These are phyloP conservation scores for Pseudocercospora crystallina DNA, from an alignment of 2,329 filamentous ascomycete genomes.

Conservation along the genomic window DNA sequence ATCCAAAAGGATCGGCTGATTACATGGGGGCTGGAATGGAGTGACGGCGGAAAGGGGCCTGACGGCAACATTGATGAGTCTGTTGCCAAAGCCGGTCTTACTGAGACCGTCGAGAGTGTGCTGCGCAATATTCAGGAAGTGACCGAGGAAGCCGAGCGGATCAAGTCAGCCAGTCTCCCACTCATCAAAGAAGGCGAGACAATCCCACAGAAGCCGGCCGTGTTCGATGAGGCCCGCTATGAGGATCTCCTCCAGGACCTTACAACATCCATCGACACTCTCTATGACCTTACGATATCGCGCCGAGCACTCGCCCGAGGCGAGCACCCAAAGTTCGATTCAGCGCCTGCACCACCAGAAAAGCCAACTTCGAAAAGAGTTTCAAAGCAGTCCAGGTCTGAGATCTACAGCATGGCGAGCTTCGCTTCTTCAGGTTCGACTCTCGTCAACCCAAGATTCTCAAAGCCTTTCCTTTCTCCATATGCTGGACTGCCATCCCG, in stretches of 20 bases:
- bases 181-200: constrained; percentile 33
- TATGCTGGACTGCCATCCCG: constrained; percentile 43
- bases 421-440: constrained; percentile 44
- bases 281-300: constrained; percentile 73
- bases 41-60: constrained; percentile 63
- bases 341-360: neutral
- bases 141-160: constrained; percentile 70
- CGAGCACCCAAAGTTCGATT: constrained; percentile 36
- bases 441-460: constrained; percentile 41
- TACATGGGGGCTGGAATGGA: constrained; percentile 80
- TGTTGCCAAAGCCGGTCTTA: constrained; percentile 65
- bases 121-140: constrained; percentile 80
- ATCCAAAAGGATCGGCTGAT: constrained; percentile 79
- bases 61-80: constrained; percentile 73
- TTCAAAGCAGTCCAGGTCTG: constrained; percentile 12
- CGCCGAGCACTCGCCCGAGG: constrained; percentile 48
- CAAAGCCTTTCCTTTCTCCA: constrained; percentile 31
- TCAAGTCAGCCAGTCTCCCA: constrained; percentile 53
- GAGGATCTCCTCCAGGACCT: constrained; percentile 73
- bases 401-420: constrained; percentile 23
- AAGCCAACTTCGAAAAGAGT: constrained; percentile 8
- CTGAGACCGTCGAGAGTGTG: constrained; percentile 74
- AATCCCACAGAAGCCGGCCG: constrained; percentile 48
- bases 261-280: constrained; percentile 74
- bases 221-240: constrained; percentile 65